Evolutionary conservation across 345 rosid species (phyloP).

Genomic region (Isatis tinctoria): DNA sequence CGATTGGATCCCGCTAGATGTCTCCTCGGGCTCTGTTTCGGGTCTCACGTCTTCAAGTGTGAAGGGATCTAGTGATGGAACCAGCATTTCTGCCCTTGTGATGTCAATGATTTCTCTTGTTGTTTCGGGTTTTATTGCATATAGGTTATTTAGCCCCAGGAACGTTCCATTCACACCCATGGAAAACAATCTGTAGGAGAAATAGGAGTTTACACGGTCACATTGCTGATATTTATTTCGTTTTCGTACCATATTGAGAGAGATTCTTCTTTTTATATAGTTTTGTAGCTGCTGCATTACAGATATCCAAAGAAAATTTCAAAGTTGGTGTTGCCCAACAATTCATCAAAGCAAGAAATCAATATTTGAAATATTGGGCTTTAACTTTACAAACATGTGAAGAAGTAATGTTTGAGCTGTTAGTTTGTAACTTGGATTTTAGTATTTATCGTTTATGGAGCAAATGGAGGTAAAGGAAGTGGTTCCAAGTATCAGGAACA

Average conservation of each 20-base stretch:
- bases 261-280: background rate
- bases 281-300: background rate
- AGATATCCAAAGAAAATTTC: too few relatives aligned
- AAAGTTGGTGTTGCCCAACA: too few relatives aligned
- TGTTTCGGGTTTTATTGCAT: conserved; percentile 61
- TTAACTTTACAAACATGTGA: too few relatives aligned
- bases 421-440: background rate
- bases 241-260: background rate
- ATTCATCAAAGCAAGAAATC: too few relatives aligned
- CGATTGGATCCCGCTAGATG: conserved; percentile 73
- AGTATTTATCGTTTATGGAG: conserved; percentile 23
- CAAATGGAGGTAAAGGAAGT: conserved; percentile 60
- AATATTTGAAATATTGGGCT: too few relatives aligned
- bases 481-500: conserved; percentile 89
- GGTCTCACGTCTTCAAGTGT: conserved; percentile 28
- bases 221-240: background rate
- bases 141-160: conserved; percentile 39
- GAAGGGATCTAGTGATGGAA: conserved; percentile 44
- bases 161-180: conserved; percentile 41
- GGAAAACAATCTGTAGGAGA: conserved; percentile 40
- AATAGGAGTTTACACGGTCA: conserved; percentile 4
- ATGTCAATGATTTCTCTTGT: conserved; percentile 57
- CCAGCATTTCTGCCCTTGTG: conserved; percentile 58
- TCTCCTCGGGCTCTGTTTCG: conserved; percentile 41
- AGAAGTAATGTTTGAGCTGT: background rate